A percentile compares a stretch with the other conserved stretches of the same genome.
Evolutionary conservation across 116 monocot species (phyloP).

Genomic region (Phalaenopsis hybrid): DNA sequence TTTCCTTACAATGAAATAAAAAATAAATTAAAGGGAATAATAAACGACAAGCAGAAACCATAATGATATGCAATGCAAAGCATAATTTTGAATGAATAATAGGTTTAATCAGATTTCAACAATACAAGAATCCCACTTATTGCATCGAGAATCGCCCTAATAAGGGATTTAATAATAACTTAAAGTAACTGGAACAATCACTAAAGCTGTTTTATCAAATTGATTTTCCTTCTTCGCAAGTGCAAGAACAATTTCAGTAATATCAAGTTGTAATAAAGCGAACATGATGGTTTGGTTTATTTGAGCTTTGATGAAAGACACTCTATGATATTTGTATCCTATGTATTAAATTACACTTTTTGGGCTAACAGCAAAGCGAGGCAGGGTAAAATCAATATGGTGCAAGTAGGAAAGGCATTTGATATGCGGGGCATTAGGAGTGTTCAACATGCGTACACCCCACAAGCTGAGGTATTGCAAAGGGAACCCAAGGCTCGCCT

Average conservation of each 20-base stretch:
- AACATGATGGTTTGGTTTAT: not conserved
- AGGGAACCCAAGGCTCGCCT: too few species aligned
- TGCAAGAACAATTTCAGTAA: not conserved
- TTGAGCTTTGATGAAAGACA: not conserved
- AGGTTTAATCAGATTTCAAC: not conserved
- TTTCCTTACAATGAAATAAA: too few species aligned
- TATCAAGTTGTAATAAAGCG: not conserved
- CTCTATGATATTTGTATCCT: not conserved
- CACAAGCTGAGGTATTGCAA: too few species aligned
- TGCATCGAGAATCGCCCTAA: not conserved
- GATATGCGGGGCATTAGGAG: too few species aligned
- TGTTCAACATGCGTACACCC: too few species aligned
- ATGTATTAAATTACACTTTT: too few species aligned
- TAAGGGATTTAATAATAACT: not conserved
- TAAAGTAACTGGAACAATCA: not conserved
- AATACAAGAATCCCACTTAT: not conserved
- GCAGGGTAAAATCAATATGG: too few species aligned
- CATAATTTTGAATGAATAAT: not conserved
- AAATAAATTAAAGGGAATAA: not conserved
- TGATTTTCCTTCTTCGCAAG: not conserved
- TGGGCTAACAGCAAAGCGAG: too few species aligned
- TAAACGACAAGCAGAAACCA: not conserved
- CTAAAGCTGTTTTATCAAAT: not conserved
- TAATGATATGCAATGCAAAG: constrained; percentile 1
- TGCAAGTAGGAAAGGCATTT: too few species aligned